Base-by-base conservation (phyloP, 2,329 filamentous ascomycete genomes). In the Didymella arachidicola region DNA sequence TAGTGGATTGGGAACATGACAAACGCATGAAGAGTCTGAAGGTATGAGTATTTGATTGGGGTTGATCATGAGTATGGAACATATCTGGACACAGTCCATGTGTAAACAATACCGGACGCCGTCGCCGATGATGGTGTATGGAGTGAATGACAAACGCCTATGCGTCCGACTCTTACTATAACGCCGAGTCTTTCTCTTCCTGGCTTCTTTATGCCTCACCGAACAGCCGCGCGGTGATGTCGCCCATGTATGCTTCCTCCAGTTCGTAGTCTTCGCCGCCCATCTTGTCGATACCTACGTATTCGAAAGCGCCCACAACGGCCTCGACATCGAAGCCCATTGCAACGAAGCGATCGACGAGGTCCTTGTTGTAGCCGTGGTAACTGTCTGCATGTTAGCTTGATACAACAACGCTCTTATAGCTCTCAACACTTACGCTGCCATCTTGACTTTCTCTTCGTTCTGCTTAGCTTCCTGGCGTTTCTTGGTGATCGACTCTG, bases 281-380 rank as follows among this genome's bases (percentile, higher is more conserved):
- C 66, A 89, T 92, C 18, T 86, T 86, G 62, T 94, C 91, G 65
- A 97, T 93, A 6, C 91, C 90, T 7, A 95, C 88, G 60, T 85
- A 90, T 51, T 89, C 84, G 71, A 97, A 96, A 0, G 92, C 91
- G 10, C 89, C 85, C 0, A 97, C 92, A 1, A 98, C 92, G n/a
- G 86, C 84, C 47, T 93, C 90, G 2, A 96, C 85, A 56, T 92
- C 88, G 69, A 98, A 98, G 11, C 94, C 94, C 94, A 98, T 98
- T 68, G 82, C 86, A 16, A 91, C 87, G 68, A 98, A 98, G 4
- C 89, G 86, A 70, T 95, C 88, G 64, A 98, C 86, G 39, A 97
- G 83, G 30, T 89, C 85, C 71, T 89, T 90, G 78, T 93, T 93
- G 78, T 96, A 98, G 2, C 95, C 94, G 64, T 89, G 86, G 73